Percentiles rank a stretch among this genome's conserved stretches.
Evolutionary conservation across 768 basidiomycete species (phyloP).

Genomic region (Hygrophorus russula): DNA sequence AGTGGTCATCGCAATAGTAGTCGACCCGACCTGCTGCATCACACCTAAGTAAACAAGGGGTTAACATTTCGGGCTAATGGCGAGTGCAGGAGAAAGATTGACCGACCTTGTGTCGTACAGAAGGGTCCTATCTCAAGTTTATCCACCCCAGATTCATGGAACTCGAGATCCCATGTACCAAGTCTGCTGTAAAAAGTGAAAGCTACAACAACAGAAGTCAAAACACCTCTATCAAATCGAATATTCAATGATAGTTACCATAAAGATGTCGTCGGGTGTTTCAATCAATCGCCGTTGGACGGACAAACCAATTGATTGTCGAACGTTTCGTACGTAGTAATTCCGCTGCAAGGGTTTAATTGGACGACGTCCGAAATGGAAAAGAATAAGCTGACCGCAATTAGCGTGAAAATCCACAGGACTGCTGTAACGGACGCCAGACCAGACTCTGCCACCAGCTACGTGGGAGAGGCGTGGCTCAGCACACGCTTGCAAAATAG

Average conservation of each 20-base stretch:
- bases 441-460: slow-evolving; percentile 4
- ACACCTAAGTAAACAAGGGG: neutral
- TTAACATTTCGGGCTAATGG: no score
- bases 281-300: slow-evolving; percentile 1
- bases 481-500: neutral
- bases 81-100: no score
- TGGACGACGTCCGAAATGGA: neutral
- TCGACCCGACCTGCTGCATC: neutral
- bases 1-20: slow-evolving; percentile 1
- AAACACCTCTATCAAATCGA: neutral
- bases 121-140: slow-evolving; percentile 3
- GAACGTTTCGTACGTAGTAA: neutral
- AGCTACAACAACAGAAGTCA: neutral
- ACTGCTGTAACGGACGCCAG: slow-evolving; percentile 2
- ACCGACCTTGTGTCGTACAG: slow-evolving; percentile 5
- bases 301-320: neutral
- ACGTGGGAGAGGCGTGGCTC: neutral
- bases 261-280: slow-evolving; percentile 1
- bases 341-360: slow-evolving; percentile 2
- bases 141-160: slow-evolving; percentile 5
- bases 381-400: slow-evolving; percentile 1
- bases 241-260: neutral
- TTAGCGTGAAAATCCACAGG: slow-evolving; percentile 1
- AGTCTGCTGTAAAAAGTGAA: slow-evolving; percentile 5
- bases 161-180: neutral